phyloP scores from a whole-genome alignment of 257 asterid species.

The Solanum pimpinellifolium region DNA sequence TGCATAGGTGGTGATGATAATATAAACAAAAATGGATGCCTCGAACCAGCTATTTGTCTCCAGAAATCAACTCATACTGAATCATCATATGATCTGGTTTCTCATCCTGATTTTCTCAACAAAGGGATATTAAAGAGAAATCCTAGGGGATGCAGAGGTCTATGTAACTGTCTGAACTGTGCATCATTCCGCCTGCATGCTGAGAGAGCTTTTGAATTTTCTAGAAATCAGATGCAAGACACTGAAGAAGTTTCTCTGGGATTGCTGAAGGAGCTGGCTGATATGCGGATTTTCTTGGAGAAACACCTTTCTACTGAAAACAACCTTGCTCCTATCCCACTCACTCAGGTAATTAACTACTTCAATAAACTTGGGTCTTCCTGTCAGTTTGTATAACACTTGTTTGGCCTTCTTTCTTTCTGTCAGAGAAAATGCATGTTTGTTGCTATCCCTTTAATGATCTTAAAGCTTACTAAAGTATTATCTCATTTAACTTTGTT shows the following conservation, averaged over 20 bases:
- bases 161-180: conserved; percentile 71
- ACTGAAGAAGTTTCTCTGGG: conserved; percentile 59
- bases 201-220: conserved; percentile 69
- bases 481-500: background rate
- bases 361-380: background rate
- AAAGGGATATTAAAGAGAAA: conserved; percentile 71
- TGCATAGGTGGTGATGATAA: background rate
- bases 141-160: conserved; percentile 75
- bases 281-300: conserved; percentile 46
- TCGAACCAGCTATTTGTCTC: background rate
- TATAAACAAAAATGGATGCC: background rate
- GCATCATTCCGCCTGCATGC: conserved; percentile 82
- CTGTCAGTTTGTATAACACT: background rate
- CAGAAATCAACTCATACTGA: conserved; percentile 5
- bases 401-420: background rate
- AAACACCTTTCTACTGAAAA: conserved; percentile 12
- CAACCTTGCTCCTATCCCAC: conserved; percentile 11
- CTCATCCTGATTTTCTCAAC: conserved; percentile 3
- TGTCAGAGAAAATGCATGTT: background rate
- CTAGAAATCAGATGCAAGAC: conserved; percentile 70
- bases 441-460: background rate
- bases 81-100: conserved; percentile 1
- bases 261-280: conserved; percentile 54
- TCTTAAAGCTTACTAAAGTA: background rate
- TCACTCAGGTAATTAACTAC: conserved; percentile 24